These are phyloP conservation scores for Neoboletus magnificus DNA, from an alignment of 768 basidiomycete genomes.

Conservation along the genomic window DNA sequence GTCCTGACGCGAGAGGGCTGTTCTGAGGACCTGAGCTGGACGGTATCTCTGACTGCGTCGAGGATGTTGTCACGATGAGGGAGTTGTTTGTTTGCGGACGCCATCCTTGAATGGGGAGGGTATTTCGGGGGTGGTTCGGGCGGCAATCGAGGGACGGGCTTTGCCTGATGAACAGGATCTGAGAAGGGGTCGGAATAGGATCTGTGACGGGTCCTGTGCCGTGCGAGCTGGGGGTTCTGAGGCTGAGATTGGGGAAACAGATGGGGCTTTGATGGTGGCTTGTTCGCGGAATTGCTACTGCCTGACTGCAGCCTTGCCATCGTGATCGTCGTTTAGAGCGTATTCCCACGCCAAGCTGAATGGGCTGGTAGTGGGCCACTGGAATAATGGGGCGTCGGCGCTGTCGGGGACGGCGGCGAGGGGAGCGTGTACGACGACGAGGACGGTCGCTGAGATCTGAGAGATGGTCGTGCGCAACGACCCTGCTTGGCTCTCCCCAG, in stretches of 20 bases:
- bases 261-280: conserved; percentile 26
- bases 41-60: conserved; percentile 69
- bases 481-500: background rate
- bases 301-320: conserved; percentile 18
- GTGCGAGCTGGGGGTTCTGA: conserved; percentile 22
- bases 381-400: conserved; percentile 1
- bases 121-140: conserved; percentile 33
- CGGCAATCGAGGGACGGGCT: conserved; percentile 42
- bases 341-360: conserved; percentile 25
- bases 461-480: conserved; percentile 4
- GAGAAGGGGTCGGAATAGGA: conserved; percentile 55
- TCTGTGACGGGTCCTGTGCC: conserved; percentile 38
- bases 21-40: conserved; percentile 48
- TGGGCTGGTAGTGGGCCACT: background rate
- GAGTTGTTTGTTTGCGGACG: conserved; percentile 30
- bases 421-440: conserved; percentile 1
- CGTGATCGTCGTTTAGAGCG: background rate
- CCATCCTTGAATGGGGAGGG: conserved; percentile 23
- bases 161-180: conserved; percentile 34
- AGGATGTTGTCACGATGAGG: conserved; percentile 42
- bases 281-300: conserved; percentile 18
- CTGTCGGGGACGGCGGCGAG: conserved; percentile 8
- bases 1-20: conserved; percentile 45
- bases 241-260: conserved; percentile 9
- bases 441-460: background rate